Conservation (phyloP, 139 green algal species). For the Auxenochlorella protothecoides region DNA sequence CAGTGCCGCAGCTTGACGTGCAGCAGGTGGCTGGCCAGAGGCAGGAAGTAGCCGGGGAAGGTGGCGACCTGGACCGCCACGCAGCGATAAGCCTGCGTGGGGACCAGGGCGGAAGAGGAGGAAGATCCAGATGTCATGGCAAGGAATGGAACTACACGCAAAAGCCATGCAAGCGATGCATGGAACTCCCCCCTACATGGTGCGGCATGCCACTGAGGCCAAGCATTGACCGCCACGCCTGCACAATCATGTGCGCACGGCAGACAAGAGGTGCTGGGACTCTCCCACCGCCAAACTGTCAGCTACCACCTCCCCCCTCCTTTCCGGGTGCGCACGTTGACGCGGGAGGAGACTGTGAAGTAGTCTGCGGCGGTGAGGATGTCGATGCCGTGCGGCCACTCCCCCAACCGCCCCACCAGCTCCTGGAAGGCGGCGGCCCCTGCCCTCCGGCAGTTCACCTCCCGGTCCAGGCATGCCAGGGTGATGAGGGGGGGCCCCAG, state of each 20-base stretch:
- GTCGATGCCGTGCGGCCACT: constrained; percentile 70
- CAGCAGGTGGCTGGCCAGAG: constrained; percentile 67
- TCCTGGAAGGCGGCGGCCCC: constrained; percentile 90
- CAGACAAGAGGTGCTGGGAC: background rate
- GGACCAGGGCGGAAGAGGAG: no score
- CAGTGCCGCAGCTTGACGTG: constrained; percentile 82
- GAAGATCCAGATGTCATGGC: no score
- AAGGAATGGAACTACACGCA: no score
- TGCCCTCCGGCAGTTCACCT: constrained; percentile 76
- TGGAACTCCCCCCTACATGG: no score
- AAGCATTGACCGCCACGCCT: no score
- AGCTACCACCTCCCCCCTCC: no score
- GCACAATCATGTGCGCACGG: no score
- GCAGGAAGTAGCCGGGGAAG: constrained; percentile 43
- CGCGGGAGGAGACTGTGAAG: constrained; percentile 62
- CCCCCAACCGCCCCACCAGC: constrained; percentile 75
- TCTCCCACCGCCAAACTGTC: no score
- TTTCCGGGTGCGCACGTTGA: constrained; percentile 8
- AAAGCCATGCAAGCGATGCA: no score
- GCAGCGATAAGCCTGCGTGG: constrained; percentile 44
- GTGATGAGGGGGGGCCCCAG: constrained; percentile 76
- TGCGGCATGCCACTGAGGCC: no score
- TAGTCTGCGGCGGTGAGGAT: constrained; percentile 86
- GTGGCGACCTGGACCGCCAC: constrained; percentile 48
- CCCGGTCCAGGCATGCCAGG: constrained; percentile 77